phyloP scores from a whole-genome alignment of 768 basidiomycete species.

The Candolleomyces aberdarensis region DNA sequence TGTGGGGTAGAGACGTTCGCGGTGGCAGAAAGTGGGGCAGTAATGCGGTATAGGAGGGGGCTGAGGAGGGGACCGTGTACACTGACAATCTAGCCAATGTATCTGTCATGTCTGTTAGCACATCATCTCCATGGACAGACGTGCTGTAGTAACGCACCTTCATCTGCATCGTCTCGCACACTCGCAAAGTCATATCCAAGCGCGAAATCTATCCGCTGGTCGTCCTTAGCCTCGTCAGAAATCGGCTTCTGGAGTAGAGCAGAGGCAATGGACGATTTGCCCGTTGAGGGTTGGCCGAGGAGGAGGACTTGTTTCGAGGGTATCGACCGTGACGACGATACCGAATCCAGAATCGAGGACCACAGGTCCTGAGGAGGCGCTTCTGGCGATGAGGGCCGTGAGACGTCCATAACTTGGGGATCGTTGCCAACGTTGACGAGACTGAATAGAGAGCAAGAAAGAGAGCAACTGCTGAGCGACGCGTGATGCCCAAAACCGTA shows the following conservation, averaged over 20 bases:
- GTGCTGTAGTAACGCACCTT: constrained; percentile 54
- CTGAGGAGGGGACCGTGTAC: constrained; percentile 83
- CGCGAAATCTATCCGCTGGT: constrained; percentile 71
- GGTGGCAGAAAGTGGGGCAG: constrained; percentile 81
- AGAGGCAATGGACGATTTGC: constrained; percentile 73
- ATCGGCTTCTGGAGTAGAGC: constrained; percentile 67
- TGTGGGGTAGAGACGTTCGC: constrained; percentile 60
- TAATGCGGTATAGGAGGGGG: constrained; percentile 65
- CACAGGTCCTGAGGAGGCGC: constrained; percentile 82
- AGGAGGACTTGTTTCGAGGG: constrained; percentile 86
- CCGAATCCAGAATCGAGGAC: constrained; percentile 88
- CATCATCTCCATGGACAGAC: not conserved
- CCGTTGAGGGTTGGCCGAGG: constrained; percentile 74
- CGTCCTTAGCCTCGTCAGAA: constrained; percentile 54
- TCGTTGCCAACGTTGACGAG: not conserved
- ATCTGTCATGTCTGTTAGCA: constrained; percentile 44
- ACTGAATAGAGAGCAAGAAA: not conserved
- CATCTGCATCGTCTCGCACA: constrained; percentile 88
- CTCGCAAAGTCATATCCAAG: constrained; percentile 93
- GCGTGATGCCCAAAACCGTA: not conserved
- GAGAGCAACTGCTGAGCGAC: not conserved
- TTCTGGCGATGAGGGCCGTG: constrained; percentile 67
- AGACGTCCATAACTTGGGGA: constrained; percentile 32
- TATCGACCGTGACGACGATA: constrained; percentile 76
- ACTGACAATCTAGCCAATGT: constrained; percentile 86